Evolutionary conservation across 2,329 filamentous ascomycete species (phyloP), one percentile per base, ranked within the genome.

Genomic region (Microthyrium microscopicum): DNA sequence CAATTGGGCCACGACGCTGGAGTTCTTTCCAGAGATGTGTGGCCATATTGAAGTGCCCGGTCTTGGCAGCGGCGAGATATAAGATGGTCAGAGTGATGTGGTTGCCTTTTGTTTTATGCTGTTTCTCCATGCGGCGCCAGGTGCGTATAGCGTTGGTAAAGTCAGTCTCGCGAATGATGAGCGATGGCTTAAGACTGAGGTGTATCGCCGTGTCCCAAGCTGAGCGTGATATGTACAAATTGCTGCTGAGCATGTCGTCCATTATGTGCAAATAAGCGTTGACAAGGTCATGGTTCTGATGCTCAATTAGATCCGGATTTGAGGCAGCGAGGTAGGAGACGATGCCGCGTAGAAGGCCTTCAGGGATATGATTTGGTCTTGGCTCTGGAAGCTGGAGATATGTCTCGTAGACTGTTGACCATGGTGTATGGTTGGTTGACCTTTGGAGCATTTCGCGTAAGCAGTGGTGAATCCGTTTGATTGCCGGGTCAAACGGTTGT

Each of bases 81-180:
- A 98, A 66, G 29, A 94, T 78, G 49, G 89, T 93, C 55, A 98
- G 91, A 0, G 87, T 92, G n/a, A 84, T 76, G 31, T 72, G 65
- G 44, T 78, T 79, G 22, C 69, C 75, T 42, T 59, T 57, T 11
- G 83, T 53, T 1, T 69, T 66, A 2, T 74, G 73, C 4, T 71
- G 58, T 29, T 69, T 64, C 53, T 98, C 89, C 84, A 95, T 95
- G 45, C 89, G 74, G 42, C 70, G 73, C 85, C 87, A 98, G 17
- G 91, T 55, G 30, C 72, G 68, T 29, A 98, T 61, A 0, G 81
- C 75, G 4, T 71, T 66, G 52, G 80, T 61, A 27, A 81, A 54
- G 50, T 84, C 67, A 26, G 65, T 46, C 28, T 66, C 61, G 29
- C 70, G 64, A 25, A 73, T 61, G 8, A 48, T 60, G 6, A 68